Conservation (phyloP, 1,139 yeast species). For the Yamadazyma membranifaciens region DNA sequence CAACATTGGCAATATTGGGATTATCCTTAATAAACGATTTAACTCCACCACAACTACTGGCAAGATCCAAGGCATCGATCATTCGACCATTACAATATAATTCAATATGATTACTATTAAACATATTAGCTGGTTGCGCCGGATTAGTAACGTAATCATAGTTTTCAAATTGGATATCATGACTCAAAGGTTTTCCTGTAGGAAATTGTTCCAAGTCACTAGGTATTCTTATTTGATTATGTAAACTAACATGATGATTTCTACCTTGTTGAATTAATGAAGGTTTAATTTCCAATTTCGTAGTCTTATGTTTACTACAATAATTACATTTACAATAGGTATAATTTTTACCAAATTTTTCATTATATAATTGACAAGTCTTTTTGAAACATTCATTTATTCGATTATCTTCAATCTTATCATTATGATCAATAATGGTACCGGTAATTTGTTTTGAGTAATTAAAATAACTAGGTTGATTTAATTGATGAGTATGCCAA, state of each 20-base stretch:
- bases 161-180: background rate
- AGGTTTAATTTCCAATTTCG: background rate
- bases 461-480: conserved; percentile 21
- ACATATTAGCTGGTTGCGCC: background rate
- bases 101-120: background rate
- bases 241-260: background rate
- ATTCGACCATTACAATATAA: conserved; percentile 2
- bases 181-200: background rate
- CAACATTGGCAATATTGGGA: too few species aligned
- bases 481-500: conserved; percentile 43
- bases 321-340: conserved; percentile 12
- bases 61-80: background rate
- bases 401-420: conserved; percentile 17
- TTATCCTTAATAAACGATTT: background rate
- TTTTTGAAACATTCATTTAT: conserved; percentile 13
- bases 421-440: conserved; percentile 19
- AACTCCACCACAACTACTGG: conserved; percentile 1
- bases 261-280: background rate
- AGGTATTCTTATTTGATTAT: background rate
- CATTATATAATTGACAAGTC: conserved; percentile 16
- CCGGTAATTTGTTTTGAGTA: conserved; percentile 16
- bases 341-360: conserved; percentile 13
- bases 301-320: conserved; percentile 6
- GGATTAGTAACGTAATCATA: conserved; percentile 2
- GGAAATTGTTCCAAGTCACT: background rate